Evolutionary conservation across 345 rosid species (phyloP).

Genomic region (Leavenworthia alabamica): DNA sequence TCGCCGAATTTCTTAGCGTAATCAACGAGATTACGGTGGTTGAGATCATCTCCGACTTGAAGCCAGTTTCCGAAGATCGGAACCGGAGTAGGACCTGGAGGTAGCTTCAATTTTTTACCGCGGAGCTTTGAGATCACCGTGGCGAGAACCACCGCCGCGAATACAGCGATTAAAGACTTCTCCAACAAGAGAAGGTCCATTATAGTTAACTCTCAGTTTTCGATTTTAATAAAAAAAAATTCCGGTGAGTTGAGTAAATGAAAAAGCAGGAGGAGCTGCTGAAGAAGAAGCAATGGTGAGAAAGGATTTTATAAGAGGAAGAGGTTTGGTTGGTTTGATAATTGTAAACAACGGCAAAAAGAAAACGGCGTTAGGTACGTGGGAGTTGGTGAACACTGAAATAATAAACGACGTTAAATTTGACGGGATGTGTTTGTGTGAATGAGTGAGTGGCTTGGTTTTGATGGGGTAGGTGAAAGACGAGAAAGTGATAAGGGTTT

Average conservation of each 20-base stretch:
- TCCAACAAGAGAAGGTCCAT: conserved; percentile 87
- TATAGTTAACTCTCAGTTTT: no score
- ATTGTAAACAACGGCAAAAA: conserved; percentile 8
- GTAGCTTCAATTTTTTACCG: conserved; percentile 76
- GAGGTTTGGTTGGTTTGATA: conserved; percentile 27
- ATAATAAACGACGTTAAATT: conserved; percentile 11
- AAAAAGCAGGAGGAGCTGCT: conserved; percentile 25
- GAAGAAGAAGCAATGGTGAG: neutral
- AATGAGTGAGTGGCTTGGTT: conserved; percentile 8
- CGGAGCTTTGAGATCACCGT: conserved; percentile 70
- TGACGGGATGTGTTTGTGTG: conserved; percentile 14
- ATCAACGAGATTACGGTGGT: conserved; percentile 84
- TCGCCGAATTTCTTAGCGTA: conserved; percentile 68
- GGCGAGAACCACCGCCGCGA: conserved; percentile 57
- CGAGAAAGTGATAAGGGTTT: conserved; percentile 13
- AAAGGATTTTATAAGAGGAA: conserved; percentile 15
- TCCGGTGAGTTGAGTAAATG: no score
- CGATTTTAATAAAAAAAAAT: no score
- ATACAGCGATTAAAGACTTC: conserved; percentile 70
- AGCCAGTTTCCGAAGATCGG: conserved; percentile 98
- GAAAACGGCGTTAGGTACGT: conserved; percentile 19
- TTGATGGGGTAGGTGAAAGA: conserved; percentile 24
- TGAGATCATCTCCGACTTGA: conserved; percentile 95
- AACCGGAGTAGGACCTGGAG: conserved; percentile 84
- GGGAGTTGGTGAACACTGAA: conserved; percentile 20